Evolutionary conservation across 805 yeast genomes (phyloP).

Genomic region (Ogataea siamensis): DNA sequence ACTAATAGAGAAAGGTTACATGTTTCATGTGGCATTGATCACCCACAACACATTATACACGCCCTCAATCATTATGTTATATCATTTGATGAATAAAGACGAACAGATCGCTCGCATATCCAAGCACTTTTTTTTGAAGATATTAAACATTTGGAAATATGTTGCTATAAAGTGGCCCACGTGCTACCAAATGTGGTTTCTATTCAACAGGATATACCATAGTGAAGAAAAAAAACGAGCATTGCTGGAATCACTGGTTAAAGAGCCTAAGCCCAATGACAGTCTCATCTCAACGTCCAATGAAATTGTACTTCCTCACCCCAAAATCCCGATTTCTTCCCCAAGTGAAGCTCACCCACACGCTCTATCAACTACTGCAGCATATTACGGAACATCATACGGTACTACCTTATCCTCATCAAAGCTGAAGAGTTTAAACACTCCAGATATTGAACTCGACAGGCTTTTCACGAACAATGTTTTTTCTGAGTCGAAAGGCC

Average conservation of each 20-base stretch:
- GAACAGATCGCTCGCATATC: slow-evolving; percentile 26
- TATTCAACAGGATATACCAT: slow-evolving; percentile 44
- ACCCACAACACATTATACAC: slow-evolving; percentile 44
- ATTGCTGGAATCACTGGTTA: slow-evolving; percentile 15
- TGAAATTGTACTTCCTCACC: slow-evolving; percentile 13
- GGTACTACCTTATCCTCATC: no score
- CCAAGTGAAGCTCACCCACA: no score
- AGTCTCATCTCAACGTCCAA: slow-evolving; percentile 16
- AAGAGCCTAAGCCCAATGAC: slow-evolving; percentile 4
- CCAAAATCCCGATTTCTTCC: neutral
- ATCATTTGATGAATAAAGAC: slow-evolving; percentile 47
- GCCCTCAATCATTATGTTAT: slow-evolving; percentile 66
- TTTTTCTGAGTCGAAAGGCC: slow-evolving; percentile 21
- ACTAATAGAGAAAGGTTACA: slow-evolving; percentile 53
- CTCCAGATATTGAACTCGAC: slow-evolving; percentile 23
- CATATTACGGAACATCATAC: no score
- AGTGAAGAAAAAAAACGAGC: slow-evolving; percentile 25
- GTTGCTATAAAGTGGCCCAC: slow-evolving; percentile 54
- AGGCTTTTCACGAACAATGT: slow-evolving; percentile 28
- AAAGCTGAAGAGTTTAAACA: slow-evolving; percentile 14
- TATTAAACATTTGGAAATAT: slow-evolving; percentile 34
- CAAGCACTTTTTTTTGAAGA: slow-evolving; percentile 22
- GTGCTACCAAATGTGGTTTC: slow-evolving; percentile 49
- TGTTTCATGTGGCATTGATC: slow-evolving; percentile 38
- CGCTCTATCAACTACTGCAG: no score